Conservation (phyloP, 140 eudicot species). For the Anethum foeniculum region DNA sequence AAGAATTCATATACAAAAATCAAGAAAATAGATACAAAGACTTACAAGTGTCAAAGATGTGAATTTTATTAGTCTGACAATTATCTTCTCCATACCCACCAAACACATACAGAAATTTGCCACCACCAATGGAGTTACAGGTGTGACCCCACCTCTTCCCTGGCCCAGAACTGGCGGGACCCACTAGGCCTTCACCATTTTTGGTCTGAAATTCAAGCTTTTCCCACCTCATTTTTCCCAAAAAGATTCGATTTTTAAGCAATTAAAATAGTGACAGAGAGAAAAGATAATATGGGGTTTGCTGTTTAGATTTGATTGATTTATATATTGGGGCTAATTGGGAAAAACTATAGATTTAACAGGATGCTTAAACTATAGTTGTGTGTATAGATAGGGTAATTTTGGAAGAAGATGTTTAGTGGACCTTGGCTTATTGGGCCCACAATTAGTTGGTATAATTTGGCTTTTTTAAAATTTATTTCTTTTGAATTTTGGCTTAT, state of each 20-base stretch:
- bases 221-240: slow-evolving; percentile 66
- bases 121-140: slow-evolving; percentile 84
- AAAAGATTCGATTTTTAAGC: background rate
- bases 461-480: no score
- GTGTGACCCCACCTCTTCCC: slow-evolving; percentile 99
- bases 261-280: background rate
- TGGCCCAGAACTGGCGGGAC: slow-evolving; percentile 42
- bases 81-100: slow-evolving; percentile 92
- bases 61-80: slow-evolving; percentile 76
- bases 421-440: no score
- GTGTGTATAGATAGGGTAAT: background rate
- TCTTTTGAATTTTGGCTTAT: no score
- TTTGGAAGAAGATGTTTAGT: background rate
- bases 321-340: background rate
- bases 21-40: background rate
- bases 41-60: slow-evolving; percentile 69
- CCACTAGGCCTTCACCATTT: slow-evolving; percentile 17
- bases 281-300: background rate
- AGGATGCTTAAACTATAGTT: background rate
- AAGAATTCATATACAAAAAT: background rate
- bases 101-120: slow-evolving; percentile 71
- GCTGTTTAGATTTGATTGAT: background rate
- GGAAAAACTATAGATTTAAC: background rate
- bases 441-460: no score
- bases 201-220: slow-evolving; percentile 30